Evolutionary conservation across 2,329 filamentous ascomycete genomes (phyloP), one percentile per base, ranked within the genome.

Genomic region (Myrmaecium sp.): DNA sequence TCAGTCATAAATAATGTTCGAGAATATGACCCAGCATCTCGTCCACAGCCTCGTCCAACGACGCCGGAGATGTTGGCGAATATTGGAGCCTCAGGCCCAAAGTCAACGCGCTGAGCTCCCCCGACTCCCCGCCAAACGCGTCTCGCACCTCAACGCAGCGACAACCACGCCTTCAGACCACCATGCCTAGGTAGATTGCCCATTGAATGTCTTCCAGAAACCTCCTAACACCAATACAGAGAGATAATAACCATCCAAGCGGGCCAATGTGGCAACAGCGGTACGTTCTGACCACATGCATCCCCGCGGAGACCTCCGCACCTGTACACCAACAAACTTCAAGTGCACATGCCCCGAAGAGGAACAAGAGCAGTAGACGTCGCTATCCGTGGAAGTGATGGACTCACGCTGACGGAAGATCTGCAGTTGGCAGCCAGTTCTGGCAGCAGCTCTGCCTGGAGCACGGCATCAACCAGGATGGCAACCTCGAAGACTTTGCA

Each of bases 211-310:
- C n/a, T n/a, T n/a, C n/a, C n/a, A 20, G 18, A 20, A 7, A 11
- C 14, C 5, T 26, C 13, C 30, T 32, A 21, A 32, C 15, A 21
- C 12, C 4, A 16, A 20, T 2, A 2, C 42, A 94, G 89, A 58
- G 89, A 98, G 69, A 98, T 98, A 46, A 98, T 98, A 57, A 98
- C 91, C 35, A 78, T 98, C 44, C 89, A 98, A 60, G 86, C 91
- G 38, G 89, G 89, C 68, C 89, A 95, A 59, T 95, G 89, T 67
- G 89, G 86, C 69, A 95, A 95, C 62, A 94, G 84, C 71, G 86
- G 84, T 93, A 52, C 64, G 80, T 78, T 35, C 36, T 34, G 32
- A 40, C 35, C 31, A 27, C 17, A 20, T 25, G 12, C 16, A 5
- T 14, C 29, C 19, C 33, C 19, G 27, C 17, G 27, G 18, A n/a